Evolutionary conservation across 139 green algal species (phyloP).

Genomic region (Eudorina sp.): DNA sequence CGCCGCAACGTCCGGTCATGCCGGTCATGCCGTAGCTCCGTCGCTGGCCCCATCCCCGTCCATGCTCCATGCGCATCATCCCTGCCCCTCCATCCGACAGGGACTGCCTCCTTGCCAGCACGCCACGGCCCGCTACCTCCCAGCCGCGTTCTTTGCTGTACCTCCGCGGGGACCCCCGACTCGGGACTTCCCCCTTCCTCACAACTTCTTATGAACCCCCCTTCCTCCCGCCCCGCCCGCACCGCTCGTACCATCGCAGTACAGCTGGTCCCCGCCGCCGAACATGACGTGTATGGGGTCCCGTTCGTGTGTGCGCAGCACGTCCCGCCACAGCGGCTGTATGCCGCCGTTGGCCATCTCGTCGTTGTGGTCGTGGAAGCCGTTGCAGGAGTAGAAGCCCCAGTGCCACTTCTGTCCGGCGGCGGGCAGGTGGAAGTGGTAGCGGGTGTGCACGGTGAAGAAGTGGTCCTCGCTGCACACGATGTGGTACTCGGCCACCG

Average conservation of each 20-base stretch:
- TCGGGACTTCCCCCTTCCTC: too few species aligned
- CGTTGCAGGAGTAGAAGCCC: slow-evolving; percentile 65
- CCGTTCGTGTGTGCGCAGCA: slow-evolving; percentile 36
- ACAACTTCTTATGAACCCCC: too few species aligned
- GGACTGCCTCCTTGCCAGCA: too few species aligned
- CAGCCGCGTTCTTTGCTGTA: too few species aligned
- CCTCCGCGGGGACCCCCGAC: too few species aligned
- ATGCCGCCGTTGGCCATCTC: slow-evolving; percentile 37
- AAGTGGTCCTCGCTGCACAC: slow-evolving; percentile 26
- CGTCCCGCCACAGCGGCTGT: slow-evolving; percentile 56
- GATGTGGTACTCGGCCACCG: not conserved
- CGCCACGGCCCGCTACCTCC: too few species aligned
- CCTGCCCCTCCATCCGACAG: too few species aligned
- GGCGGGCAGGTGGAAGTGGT: slow-evolving; percentile 52
- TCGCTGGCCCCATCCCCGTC: too few species aligned
- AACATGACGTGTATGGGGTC: slow-evolving; percentile 35
- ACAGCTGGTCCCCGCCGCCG: slow-evolving; percentile 59
- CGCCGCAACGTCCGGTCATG: too few species aligned
- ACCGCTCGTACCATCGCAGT: slow-evolving; percentile 22
- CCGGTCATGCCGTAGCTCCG: too few species aligned
- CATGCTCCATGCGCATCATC: too few species aligned
- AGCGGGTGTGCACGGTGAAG: slow-evolving; percentile 5
- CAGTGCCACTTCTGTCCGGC: slow-evolving; percentile 57
- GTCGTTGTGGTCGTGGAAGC: slow-evolving; percentile 47
- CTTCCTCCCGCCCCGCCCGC: not conserved